Evolutionary conservation across 2,329 filamentous ascomycete species (phyloP), one percentile per base, ranked within the genome.

Genomic region (Verticillium tricorpus): DNA sequence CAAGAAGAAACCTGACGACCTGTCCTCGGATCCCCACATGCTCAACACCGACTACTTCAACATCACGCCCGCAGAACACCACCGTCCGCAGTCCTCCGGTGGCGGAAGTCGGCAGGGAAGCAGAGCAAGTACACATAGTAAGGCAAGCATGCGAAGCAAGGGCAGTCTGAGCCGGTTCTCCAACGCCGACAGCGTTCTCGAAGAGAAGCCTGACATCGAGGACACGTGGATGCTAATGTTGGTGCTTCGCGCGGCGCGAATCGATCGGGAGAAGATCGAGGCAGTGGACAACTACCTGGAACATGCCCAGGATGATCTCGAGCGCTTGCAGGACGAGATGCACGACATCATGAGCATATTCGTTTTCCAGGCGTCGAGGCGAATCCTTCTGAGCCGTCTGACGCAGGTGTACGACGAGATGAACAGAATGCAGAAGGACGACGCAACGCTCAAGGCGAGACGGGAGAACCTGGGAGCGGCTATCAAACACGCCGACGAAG

Each of bases 181-280:
- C 37, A 67, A 70, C 57, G 74, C 77, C 0, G 79, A 84, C 7
- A 60, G 55, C 52, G 76, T 79, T 19, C 77, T 82, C 1, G 84
- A 85, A 61, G 85, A 89, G 57, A 83, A 89, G 58, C 78, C 78
- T 5, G 78, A 82, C 34, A 83, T 89, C 34, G 76, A 79, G 22
- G 85, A 92, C 69, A 84, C 92, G 19, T 84, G 87, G 4, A 85
- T 86, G 3, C 78, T 99, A 31, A 82, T 96, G 78, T 77, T 76
- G 25, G 83, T 85, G 2, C 75, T 99, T 60, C 89, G 88, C 65
- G 78, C 77, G 45, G 86, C 90, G 6, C 84, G 88, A 8, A 92
- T 99, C 67, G 95, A 99, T 72, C 86, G 95, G 37, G 94, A 98
- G 77, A 98, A 95, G 78, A 87, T 96, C 62, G 89, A 94, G 64